These are phyloP conservation scores for Hymenoscyphus occultus DNA, from an alignment of 2,329 filamentous ascomycete genomes.

Conservation along the genomic window DNA sequence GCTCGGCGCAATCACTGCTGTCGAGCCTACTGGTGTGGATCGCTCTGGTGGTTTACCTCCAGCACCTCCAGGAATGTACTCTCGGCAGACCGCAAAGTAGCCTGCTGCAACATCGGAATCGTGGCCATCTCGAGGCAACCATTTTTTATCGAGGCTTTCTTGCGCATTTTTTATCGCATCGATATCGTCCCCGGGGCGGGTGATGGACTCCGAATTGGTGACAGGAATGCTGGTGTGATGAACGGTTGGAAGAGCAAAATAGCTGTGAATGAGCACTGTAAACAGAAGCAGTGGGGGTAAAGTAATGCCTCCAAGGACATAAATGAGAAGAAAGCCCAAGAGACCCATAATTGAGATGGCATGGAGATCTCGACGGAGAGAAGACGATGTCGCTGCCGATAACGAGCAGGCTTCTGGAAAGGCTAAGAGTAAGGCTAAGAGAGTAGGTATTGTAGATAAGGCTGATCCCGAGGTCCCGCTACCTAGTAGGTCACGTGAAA, in stretches of 20 bases:
- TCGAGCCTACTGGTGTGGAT: slow-evolving; percentile 72
- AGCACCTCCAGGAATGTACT: slow-evolving; percentile 87
- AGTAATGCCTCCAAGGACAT: slow-evolving; percentile 83
- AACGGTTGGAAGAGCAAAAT: slow-evolving; percentile 62
- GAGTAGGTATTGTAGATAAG: too few species aligned
- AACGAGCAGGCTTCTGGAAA: too few species aligned
- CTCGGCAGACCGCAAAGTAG: slow-evolving; percentile 92
- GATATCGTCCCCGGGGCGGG: slow-evolving; percentile 62
- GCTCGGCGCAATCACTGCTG: slow-evolving; percentile 73
- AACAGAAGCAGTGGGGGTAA: slow-evolving; percentile 72
- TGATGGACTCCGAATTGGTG: slow-evolving; percentile 43
- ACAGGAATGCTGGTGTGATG: slow-evolving; percentile 37
- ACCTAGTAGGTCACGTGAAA: too few species aligned
- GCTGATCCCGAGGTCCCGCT: too few species aligned
- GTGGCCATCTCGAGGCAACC: slow-evolving; percentile 52
- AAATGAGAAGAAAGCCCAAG: slow-evolving; percentile 64
- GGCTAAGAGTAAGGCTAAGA: too few species aligned
- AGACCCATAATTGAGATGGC: slow-evolving; percentile 26
- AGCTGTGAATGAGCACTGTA: slow-evolving; percentile 61
- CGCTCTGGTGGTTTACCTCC: slow-evolving; percentile 91
- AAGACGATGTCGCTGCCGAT: too few species aligned
- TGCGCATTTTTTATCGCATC: slow-evolving; percentile 60
- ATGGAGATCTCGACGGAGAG: background rate
- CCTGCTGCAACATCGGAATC: slow-evolving; percentile 80
- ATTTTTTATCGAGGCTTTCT: slow-evolving; percentile 57